Base-by-base conservation (phyloP, 2,329 filamentous ascomycete species). In the Raffaelea ambrosiae region DNA sequence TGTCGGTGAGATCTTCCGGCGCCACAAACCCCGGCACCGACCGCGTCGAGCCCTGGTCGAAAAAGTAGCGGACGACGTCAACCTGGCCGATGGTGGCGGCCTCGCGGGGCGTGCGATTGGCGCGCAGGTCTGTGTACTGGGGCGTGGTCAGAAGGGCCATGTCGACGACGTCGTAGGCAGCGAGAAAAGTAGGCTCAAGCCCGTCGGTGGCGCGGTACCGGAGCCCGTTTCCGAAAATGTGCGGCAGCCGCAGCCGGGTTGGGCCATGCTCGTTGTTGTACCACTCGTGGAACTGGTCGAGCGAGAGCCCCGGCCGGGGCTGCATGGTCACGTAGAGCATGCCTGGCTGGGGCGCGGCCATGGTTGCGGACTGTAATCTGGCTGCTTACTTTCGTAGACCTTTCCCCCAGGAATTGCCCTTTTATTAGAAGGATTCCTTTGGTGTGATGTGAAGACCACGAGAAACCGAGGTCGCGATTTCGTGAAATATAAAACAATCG, bases 211-310 rank as follows among this genome's bases (percentile, higher is more conserved):
- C 84, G 22, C 73, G 76, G 67, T 89, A 95, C 40, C 88, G 83
- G 57, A 93, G 83, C 50, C 88, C 88, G 63, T 88, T 93, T 55
- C 68, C 62, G 61, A 81, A 80, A 61, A 90, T 81, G 57, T 84
- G 81, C 4, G 86, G 79, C 14, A 94, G 69, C 43, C 87, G 83
- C 7, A 94, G 76, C 43, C 88, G 84, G 16, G 82, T 79, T 18
- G 88, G 88, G 47, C 88, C 88, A 67, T 95, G 88, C 69, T 95
- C 88, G 65, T 89, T 93, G 70, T 94, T 90, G 71, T 95, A 95
- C 86, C 87, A 91, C 63, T 94, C 87, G 65, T 94, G 85, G 67
- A 95, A 94, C 59, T 86, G 80, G 53, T 78, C 72, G 43, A 75
- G 66, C 48, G 82, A 71, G 57, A 88, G 73, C 55, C 74, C 75